phyloP scores from a whole-genome alignment of 75 land plant species.

The Picea glauca region DNA sequence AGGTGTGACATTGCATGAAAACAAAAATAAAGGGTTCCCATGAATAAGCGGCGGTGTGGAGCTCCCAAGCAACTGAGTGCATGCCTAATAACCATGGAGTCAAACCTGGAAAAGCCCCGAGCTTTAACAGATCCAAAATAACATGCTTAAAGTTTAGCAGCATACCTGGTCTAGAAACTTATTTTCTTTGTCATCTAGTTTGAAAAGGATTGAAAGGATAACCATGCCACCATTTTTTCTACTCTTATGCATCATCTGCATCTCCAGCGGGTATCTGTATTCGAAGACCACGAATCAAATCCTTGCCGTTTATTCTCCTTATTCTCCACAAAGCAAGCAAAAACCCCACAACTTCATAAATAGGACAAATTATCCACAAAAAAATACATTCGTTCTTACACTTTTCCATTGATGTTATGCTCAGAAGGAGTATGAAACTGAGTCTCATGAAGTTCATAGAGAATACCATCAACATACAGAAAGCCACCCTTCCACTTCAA shows the following conservation, averaged over 20 bases:
- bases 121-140: too few species aligned
- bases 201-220: conserved; percentile 12
- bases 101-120: too few species aligned
- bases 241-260: conserved; percentile 17
- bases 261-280: conserved; percentile 17
- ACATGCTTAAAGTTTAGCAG: not conserved
- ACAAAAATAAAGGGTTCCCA: too few species aligned
- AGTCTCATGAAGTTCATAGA: conserved; percentile 18
- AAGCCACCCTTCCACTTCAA: conserved; percentile 23
- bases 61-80: too few species aligned
- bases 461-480: conserved; percentile 22
- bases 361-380: not conserved
- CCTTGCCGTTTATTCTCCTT: not conserved
- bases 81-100: too few species aligned
- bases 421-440: conserved; percentile 53
- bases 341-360: not conserved
- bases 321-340: not conserved
- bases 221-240: conserved; percentile 2
- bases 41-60: too few species aligned
- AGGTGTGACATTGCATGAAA: too few species aligned
- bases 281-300: not conserved
- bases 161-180: conserved; percentile 15
- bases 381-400: conserved; percentile 6
- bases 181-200: conserved; percentile 13
- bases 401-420: conserved; percentile 36